Evolutionary conservation across 306 rosid species (phyloP), one percentile per base, ranked within the genome.

Genomic region (Rosa lucieae): DNA sequence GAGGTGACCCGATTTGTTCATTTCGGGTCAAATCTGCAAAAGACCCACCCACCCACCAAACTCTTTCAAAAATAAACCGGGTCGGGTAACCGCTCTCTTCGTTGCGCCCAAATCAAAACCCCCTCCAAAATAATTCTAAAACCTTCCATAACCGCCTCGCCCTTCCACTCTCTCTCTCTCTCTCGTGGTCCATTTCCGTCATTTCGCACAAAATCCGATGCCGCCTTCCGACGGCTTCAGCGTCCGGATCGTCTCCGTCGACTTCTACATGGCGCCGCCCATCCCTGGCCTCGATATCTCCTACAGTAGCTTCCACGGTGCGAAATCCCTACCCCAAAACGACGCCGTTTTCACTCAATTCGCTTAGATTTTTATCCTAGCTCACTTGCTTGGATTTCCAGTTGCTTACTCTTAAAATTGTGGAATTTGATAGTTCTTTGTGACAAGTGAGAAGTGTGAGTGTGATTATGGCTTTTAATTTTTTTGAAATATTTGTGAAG

Each of bases 221-320:
- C 86, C 71, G 80, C 78, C 65, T 21, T 53, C 86, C 56, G 70
- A 71, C 4, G 47, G 84, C 58, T 92, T 92, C 87, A 92, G 94
- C 73, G 83, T 90, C 76, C 92, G 99, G 18, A 87, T 95, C 40
- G 91, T 95, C 72, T 84, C 97, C 87, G 84, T 92, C 79, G 94
- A 95, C 83, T 79, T 92, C 82, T 89, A 88, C 91, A 86, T 95
- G 93, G 86, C 96, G 20, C 80, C 89, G 77, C 96, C 97, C 40
- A 89, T 92, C 75, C 84, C 89, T 10, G 89, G 71, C 79, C 71
- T 83, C 12, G 99, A 90, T 79, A 80, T 92, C 76, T 91, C 90
- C 77, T 85, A 91, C 89, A 92, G 92, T 69, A 89, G 87, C 84
- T 92, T 95, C 85, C 99, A 94, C n/a, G 92, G 99, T 94, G 86